Conservation (phyloP, 202 grass and related monocot species). For the Miscanthus sacchariflorus region DNA sequence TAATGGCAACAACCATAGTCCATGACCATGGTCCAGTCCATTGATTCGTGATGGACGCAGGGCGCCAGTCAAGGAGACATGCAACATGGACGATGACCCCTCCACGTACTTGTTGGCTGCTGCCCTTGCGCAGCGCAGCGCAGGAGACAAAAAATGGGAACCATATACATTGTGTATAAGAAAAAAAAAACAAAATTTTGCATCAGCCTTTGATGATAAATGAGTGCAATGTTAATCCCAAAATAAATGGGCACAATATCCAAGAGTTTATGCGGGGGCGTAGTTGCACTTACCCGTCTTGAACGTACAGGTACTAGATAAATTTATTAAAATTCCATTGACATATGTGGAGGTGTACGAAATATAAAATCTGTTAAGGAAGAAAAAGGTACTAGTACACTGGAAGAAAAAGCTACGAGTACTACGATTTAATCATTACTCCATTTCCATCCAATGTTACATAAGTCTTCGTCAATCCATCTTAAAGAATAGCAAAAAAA, state of each 20-base stretch:
- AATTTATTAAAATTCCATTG: not conserved
- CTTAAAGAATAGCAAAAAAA: not conserved
- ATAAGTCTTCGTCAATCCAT: not conserved
- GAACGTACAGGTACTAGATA: not conserved
- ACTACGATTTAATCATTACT: not conserved
- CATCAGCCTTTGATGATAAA: not conserved
- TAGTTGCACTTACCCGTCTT: not conserved
- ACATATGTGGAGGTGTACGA: not conserved
- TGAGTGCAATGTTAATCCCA: not conserved
- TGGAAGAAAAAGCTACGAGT: not conserved
- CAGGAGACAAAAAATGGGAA: conserved; percentile 35
- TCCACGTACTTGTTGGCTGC: not conserved
- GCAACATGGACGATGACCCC: not conserved
- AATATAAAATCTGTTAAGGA: conserved; percentile 13
- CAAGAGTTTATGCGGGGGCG: not conserved
- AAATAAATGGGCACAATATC: not conserved
- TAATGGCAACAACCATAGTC: not conserved
- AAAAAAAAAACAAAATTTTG: not conserved
- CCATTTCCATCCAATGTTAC: not conserved
- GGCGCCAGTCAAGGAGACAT: not conserved
- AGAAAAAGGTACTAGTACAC: not conserved
- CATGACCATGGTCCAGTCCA: not conserved
- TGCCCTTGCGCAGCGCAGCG: not conserved
- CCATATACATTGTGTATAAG: not conserved
- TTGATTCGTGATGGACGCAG: not conserved